Evolutionary conservation across 441 rosid species (phyloP).

Genomic region (Metrosideros polymorpha): DNA sequence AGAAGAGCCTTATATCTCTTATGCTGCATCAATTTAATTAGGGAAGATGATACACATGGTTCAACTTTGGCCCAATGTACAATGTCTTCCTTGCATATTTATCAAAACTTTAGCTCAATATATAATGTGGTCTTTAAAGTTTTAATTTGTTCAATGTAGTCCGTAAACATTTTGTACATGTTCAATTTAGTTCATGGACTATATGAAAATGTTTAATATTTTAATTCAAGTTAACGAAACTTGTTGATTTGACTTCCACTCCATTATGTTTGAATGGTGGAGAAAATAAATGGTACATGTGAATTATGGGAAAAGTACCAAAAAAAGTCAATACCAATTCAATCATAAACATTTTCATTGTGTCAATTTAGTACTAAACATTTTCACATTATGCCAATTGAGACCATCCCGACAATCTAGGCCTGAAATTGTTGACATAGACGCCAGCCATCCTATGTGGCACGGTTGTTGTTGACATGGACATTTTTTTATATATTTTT

Average conservation of each 20-base stretch:
- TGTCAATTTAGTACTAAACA: too few relatives aligned
- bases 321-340: too few relatives aligned
- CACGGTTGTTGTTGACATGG: too few relatives aligned
- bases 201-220: background rate
- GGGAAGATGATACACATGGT: background rate
- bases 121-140: rapidly evolving
- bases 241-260: background rate
- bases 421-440: too few relatives aligned
- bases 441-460: too few relatives aligned
- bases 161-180: rapidly evolving
- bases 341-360: too few relatives aligned
- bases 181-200: background rate
- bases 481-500: too few relatives aligned
- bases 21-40: background rate
- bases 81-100: background rate
- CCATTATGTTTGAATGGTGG: background rate
- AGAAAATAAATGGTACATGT: background rate
- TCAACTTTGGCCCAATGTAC: background rate
- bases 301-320: too few relatives aligned
- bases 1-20: background rate
- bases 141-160: background rate
- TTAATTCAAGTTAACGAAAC: background rate
- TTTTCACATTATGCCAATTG: too few relatives aligned
- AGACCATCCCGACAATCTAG: too few relatives aligned
- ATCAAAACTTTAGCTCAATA: rapidly evolving